Conservation (phyloP, 441 rosid genomes). For the Macaranga tanarius region DNA sequence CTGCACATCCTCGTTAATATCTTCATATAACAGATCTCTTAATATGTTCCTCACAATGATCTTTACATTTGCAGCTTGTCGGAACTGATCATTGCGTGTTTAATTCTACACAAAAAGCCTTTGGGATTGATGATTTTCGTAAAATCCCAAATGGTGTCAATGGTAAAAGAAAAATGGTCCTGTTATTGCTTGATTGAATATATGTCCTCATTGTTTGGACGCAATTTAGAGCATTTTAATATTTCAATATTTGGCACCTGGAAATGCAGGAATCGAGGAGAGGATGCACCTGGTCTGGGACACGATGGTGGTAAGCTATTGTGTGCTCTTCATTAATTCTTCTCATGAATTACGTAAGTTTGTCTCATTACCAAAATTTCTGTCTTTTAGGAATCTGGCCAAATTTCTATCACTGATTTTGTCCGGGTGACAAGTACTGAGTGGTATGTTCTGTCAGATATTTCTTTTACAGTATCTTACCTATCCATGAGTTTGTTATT, state of each 20-base stretch:
- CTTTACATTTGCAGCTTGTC: constrained; percentile 65
- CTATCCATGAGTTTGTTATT: neutral
- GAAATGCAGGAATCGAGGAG: constrained; percentile 76
- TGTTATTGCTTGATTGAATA: constrained; percentile 15
- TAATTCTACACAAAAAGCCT: constrained; percentile 79
- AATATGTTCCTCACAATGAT: constrained; percentile 24
- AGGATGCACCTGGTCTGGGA: constrained; percentile 98
- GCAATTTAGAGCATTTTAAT: constrained; percentile 13
- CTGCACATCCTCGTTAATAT: neutral
- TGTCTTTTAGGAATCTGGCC: constrained; percentile 73
- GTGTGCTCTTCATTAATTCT: constrained; percentile 9
- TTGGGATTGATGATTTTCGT: constrained; percentile 86
- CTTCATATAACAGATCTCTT: neutral
- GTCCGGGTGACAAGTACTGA: constrained; percentile 84
- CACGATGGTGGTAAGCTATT: constrained; percentile 84
- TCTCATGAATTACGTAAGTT: constrained; percentile 1
- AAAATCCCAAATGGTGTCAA: constrained; percentile 92
- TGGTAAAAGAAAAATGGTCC: constrained; percentile 49
- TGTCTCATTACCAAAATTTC: constrained; percentile 3
- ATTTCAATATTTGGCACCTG: constrained; percentile 16
- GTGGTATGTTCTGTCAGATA: constrained; percentile 52
- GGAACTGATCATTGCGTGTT: constrained; percentile 94
- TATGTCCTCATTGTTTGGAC: constrained; percentile 1
- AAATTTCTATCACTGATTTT: constrained; percentile 74
- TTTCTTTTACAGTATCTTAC: constrained; percentile 1